Percentiles rank a stretch among this genome's conserved stretches.
phyloP scores from a whole-genome alignment of 2,329 filamentous ascomycete genomes.

The Ascochyta rabiei region DNA sequence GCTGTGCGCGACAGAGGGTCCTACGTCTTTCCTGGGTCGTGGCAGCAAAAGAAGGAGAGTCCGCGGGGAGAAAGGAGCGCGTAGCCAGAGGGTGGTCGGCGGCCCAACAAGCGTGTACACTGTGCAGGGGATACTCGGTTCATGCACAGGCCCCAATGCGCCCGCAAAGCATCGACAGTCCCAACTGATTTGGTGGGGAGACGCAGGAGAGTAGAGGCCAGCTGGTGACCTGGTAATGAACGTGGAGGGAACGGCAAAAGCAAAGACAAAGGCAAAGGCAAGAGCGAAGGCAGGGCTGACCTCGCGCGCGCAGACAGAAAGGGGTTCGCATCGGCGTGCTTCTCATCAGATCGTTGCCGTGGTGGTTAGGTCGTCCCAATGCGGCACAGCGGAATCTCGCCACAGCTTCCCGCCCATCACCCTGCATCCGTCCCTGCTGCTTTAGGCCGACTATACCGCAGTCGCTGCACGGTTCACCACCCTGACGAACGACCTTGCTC shows the following conservation, averaged over 20 bases:
- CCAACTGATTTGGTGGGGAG: slow-evolving; percentile 6
- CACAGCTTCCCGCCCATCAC: slow-evolving; percentile 4
- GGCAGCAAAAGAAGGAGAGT: slow-evolving; percentile 5
- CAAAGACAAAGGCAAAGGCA: neutral
- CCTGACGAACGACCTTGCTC: neutral
- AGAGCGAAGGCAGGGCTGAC: neutral
- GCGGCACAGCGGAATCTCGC: slow-evolving; percentile 6
- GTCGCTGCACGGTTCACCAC: slow-evolving; percentile 3
- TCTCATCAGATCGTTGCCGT: slow-evolving; percentile 4
- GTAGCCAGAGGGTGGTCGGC: slow-evolving; percentile 2
- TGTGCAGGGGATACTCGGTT: slow-evolving; percentile 6
- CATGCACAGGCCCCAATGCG: slow-evolving; percentile 11
- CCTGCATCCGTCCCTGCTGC: slow-evolving; percentile 1
- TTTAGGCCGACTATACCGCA: neutral
- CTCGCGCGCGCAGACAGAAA: slow-evolving; percentile 3
- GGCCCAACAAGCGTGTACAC: slow-evolving; percentile 8
- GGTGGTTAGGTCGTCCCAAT: slow-evolving; percentile 6
- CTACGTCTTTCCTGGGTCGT: slow-evolving; percentile 1
- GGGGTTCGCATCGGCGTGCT: slow-evolving; percentile 8
- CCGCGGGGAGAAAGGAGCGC: slow-evolving; percentile 13
- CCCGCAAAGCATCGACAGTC: slow-evolving; percentile 9
- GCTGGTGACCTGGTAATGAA: neutral
- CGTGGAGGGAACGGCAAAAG: slow-evolving; percentile 13
- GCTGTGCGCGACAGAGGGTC: neutral
- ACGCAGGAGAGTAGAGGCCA: slow-evolving; percentile 9